A percentile compares a stretch with the other conserved stretches of the same genome.
phyloP scores from a whole-genome alignment of 2,329 filamentous ascomycete species.

The Botrytis pseudocinerea region DNA sequence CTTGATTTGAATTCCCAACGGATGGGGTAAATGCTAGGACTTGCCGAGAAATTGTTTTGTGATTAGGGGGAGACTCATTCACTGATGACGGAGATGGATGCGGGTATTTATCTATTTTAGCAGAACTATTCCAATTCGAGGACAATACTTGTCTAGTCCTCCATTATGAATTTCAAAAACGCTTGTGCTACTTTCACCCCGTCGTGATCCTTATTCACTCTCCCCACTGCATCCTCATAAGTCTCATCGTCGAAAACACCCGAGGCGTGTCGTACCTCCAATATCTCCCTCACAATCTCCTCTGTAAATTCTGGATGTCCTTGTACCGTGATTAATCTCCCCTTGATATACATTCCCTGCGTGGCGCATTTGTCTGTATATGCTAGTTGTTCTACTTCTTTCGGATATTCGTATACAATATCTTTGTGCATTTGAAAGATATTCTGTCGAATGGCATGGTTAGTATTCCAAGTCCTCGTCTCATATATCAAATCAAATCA shows the following conservation, averaged over 20 bases:
- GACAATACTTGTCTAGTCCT: conserved; percentile 43
- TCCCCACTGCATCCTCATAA: conserved; percentile 66
- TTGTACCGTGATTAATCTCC: conserved; percentile 72
- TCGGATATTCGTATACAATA: conserved; percentile 64
- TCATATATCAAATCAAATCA: not conserved
- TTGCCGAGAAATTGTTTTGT: not conserved
- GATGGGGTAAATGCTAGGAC: not conserved
- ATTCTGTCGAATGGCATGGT: conserved; percentile 46
- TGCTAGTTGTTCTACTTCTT: conserved; percentile 62
- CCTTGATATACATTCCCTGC: conserved; percentile 75
- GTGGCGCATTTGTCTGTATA: conserved; percentile 66
- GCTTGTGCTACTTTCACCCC: conserved; percentile 72
- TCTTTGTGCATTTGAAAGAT: conserved; percentile 90
- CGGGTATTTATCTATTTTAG: not conserved
- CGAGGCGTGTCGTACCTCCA: conserved; percentile 61
- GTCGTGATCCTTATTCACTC: conserved; percentile 70
- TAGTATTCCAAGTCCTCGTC: not conserved
- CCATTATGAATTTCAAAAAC: conserved; percentile 75
- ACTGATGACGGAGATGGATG: not conserved
- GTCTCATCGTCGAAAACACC: conserved; percentile 71
- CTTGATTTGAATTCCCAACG: not conserved
- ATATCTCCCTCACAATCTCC: conserved; percentile 68
- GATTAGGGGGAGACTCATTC: not conserved
- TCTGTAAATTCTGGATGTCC: conserved; percentile 82
- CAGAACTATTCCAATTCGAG: not conserved